Base-by-base conservation (phyloP, 2,329 filamentous ascomycete genomes). In the Stemphylium vesicarium region DNA sequence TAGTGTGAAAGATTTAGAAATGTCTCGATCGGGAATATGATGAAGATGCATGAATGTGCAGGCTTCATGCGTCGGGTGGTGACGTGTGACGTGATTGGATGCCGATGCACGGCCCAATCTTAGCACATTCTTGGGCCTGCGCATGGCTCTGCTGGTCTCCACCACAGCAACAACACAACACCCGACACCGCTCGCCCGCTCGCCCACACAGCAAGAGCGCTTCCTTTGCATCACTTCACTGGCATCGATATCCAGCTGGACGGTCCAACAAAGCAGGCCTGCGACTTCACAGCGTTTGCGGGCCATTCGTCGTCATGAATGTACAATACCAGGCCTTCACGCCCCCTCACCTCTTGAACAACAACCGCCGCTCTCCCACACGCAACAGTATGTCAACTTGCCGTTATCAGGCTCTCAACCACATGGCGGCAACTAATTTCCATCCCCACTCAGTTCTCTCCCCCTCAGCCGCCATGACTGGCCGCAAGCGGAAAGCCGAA, bases 401-500 rank as follows among this genome's bases (percentile, higher is more conserved):
- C 53, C 39, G 48, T 29, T 50, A 52, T n/a, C 45, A 52, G 39
- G 36, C 47, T 56, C 44, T 35, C 56, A 38, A 48, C 50, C 15
- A 26, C 29, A 37, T 44, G 35, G 8, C 57, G 46, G 24, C 18
- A 10, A 38, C 63, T 70, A 43, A 65, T 56, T 41, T n/a, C 4
- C 10, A 7, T 8, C 36, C 39, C 22, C 31, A 33, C 50, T 9
- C 61, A 75, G 72, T 74, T 52, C 66, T 68, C 43, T 75, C 68
- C 68, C 73, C 63, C 72, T 77, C 67, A 69, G 44, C 64, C 32
- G 71, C 63, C 66, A 81, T 81, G 80, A 75, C 77, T 38, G 71
- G 77, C 69, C 81, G 85, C 64, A 98, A 98, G 83, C 88, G 95
- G 78, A 98, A 98, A 82, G 92, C 91, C 70, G 91, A 94, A 52